Base-by-base conservation (phyloP, 2,329 filamentous ascomycete species). In the Cryphonectria radicalis region DNA sequence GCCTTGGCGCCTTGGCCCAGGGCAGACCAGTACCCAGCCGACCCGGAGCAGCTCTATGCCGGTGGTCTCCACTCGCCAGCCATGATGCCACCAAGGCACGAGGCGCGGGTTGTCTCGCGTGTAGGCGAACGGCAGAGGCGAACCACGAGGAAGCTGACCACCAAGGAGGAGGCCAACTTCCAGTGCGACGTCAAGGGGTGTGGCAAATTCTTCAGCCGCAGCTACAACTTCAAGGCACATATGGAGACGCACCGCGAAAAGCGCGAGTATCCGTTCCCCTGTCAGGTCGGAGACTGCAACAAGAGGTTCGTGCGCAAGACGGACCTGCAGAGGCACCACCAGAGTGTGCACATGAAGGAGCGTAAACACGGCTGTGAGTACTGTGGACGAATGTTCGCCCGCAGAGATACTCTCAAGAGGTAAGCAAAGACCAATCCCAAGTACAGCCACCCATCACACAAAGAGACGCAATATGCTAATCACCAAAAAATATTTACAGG, bases 151-250 rank as follows among this genome's bases (percentile, higher is more conserved):
- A 86, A 86, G 76, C 84, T 87, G 75, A 91, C 89, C 2, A 90
- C 90, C 25, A 87, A 87, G 71, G 91, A 91, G 74, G 91, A 93
- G 75, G 92, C 91, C 69, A 93, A 90, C 75, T 92, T 89, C 80
- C 85, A 88, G 74, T 97, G 94, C 78, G 84, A 86, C 69, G 84
- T 90, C 50, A 86, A 90, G 71, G 85, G 90, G 1, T 97, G 94
- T 77, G 90, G 91, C 8, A 93, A 92, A 79, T 87, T 91, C 22
- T 97, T 97, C 79, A 93, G 93, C 74, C 86, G 94, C 73, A 91
- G 89, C 76, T 97, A 95, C 83, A 97, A 97, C 81, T 93, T 91
- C 82, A 94, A 93, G 77, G 92, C 93, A 42, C 94, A 97, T 79
- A 87, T 95, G 86, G 91, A 95, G 77, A 95, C 91, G 0, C 94